Base-by-base conservation (phyloP, 2,329 filamentous ascomycete genomes). In the Fusarium nematophilum region DNA sequence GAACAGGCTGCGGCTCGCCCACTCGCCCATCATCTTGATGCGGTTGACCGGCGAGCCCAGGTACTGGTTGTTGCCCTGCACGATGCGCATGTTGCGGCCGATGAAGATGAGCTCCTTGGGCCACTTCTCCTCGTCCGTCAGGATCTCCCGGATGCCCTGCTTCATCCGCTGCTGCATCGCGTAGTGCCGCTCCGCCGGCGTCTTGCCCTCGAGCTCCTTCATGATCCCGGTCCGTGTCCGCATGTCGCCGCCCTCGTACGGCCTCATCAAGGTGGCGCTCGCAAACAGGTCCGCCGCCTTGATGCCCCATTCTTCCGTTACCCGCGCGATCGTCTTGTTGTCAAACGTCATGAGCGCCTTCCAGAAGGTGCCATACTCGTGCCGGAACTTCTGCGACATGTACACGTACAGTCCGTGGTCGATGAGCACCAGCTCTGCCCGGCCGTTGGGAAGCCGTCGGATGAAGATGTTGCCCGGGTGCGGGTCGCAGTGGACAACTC, bases 401-500 rank as follows among this genome's bases (percentile, higher is more conserved):
- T 91, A 90, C 51, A 98, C 92, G 78, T 99, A 99, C 6, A 99
- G 86, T 0, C 95, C 95, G 75, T 99, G 95, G 75, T 99, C 95
- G 72, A 99, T 97, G 29, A 99, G 87, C 1, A 98, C 94, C 25
- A 99, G 84, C 78, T 99, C 93, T 1, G 94, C 84, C 36, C 87
- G 84, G n/a, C 94, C 94, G 36, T 83, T 88, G 1, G 93, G 90
- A 13, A 92, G 82, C 8, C 95, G 89, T 8, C 95, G 90, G 71
- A 98, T 90, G 78, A 99, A 97, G 74, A 98, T 95, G 77, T 99
- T 99, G 23, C 94, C 94, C 1, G 95, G 95, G 72, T 99, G 95
- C 9, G 95, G 95, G 73, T 99, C 95, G 77, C 94, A 97, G 79
- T 99, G 94, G 0, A 98, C 91, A 36, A 91, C 85, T 10, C 95